These are phyloP conservation scores for Porodaedalea pini DNA, from an alignment of 1,284 basidiomycete species.

Conservation along the genomic window DNA sequence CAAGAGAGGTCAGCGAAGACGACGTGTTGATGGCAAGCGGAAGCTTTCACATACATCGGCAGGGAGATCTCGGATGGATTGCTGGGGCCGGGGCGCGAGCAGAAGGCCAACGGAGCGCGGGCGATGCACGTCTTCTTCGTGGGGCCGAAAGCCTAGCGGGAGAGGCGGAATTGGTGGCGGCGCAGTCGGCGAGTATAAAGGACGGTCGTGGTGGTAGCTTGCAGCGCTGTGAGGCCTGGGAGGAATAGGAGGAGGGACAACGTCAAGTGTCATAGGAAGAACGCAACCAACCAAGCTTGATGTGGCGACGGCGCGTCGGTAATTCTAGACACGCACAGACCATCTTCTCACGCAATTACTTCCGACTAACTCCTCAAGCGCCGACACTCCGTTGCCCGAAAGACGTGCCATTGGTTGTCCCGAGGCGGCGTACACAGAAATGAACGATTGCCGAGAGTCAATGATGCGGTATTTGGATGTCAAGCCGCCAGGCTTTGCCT, in stretches of 20 bases:
- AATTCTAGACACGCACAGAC: too few relatives aligned
- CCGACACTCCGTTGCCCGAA: too few relatives aligned
- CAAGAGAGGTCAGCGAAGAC: constrained; percentile 10
- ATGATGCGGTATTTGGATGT: not conserved
- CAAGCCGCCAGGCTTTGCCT: not conserved
- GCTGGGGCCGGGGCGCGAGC: constrained; percentile 64
- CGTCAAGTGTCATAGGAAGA: not conserved
- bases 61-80: constrained; percentile 55
- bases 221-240: constrained; percentile 8
- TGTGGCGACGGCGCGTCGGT: not conserved
- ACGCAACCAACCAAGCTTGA: constrained; percentile 2
- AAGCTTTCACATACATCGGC: constrained; percentile 47
- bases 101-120: constrained; percentile 59
- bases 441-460: not conserved
- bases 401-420: not conserved
- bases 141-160: constrained; percentile 29
- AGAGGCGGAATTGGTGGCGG: constrained; percentile 43
- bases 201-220: not conserved
- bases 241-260: not conserved
- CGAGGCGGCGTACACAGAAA: not conserved
- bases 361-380: not conserved
- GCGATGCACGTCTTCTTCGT: constrained; percentile 24
- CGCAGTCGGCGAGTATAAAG: not conserved
- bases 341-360: not conserved
- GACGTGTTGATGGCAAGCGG: constrained; percentile 18